These are phyloP conservation scores for Sideroxylon spinosum DNA, from an alignment of 179 eudicot species.

Conservation along the genomic window DNA sequence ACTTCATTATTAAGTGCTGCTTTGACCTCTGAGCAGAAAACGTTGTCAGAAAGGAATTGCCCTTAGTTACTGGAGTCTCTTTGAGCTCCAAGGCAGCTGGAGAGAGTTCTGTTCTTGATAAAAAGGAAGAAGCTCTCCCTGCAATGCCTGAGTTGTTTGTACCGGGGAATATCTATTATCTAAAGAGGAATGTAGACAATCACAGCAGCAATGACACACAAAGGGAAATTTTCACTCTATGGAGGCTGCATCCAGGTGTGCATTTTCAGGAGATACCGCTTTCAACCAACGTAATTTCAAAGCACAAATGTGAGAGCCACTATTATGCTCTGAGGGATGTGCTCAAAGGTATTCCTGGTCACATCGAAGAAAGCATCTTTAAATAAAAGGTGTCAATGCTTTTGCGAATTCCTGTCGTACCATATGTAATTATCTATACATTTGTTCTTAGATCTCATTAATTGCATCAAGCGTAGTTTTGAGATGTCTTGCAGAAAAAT, in stretches of 20 bases:
- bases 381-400: constrained; percentile 6
- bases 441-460: background rate
- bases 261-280: constrained; percentile 76
- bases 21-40: constrained; percentile 30
- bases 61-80: constrained; percentile 19
- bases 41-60: constrained; percentile 19
- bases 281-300: constrained; percentile 68
- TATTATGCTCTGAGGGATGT: constrained; percentile 85
- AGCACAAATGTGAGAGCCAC: constrained; percentile 90
- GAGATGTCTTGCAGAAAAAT: background rate
- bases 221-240: constrained; percentile 60
- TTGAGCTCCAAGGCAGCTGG: constrained; percentile 24
- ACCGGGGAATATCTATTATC: constrained; percentile 72
- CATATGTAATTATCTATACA: background rate
- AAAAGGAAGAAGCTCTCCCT: constrained; percentile 25
- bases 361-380: constrained; percentile 27
- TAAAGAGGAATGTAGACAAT: constrained; percentile 51
- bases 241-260: constrained; percentile 69
- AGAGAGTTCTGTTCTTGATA: constrained; percentile 15
- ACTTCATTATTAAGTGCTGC: background rate
- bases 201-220: constrained; percentile 20
- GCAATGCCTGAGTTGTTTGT: constrained; percentile 51
- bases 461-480: background rate
- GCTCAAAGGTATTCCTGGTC: constrained; percentile 66
- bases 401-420: background rate